Base-by-base conservation (phyloP, 192 early-diverging fungal genomes). In the Gryganskiella cystojenkinii region DNA sequence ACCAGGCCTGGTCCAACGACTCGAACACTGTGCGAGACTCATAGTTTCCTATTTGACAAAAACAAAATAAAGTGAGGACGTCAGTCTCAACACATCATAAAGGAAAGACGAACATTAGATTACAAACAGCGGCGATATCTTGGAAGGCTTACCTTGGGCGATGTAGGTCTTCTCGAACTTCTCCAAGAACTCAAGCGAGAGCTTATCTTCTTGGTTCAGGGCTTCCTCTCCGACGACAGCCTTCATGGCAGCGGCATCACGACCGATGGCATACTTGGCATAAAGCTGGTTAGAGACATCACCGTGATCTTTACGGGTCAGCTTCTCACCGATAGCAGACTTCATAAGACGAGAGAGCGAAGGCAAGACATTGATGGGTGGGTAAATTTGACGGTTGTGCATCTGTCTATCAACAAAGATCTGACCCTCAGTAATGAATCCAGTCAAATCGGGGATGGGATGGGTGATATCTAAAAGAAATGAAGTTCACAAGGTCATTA, bases 191-290 rank as follows among this genome's bases (percentile, higher is more conserved):
- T 99, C 98, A 13, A 99, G 81, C 30, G 94, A 90, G 64, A 99
- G 87, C 79, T 99, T 99, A 69, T 99, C 98, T 82, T 99, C 98
- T 60, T 93, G 94, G 80, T 95, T 98, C 80, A 99, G 81, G 6
- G 98, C 98, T 74, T 99, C 98, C 80, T 99, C 98, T 82, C 98
- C 98, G 42, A 99, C 98, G 30, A 99, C 98, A 30, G 98, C 98
- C 87, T 99, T 99, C 98, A 99, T 99, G 20, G 98, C 93, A 19
- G 96, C 95, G 2, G 98, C 98, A 76, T 99, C 98, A 65, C 93
- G 87, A 66, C 98, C 98, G 84, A 99, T 99, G 28, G 98, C 98
- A 80, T 99, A 99, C 83, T 99, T 99, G 64, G 98, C 98, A 80
- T 99, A 99, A 80, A 99, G 82, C 85, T 99, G 98, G 85, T 98